A percentile compares a stretch with the other conserved stretches of the same genome.
Evolutionary conservation across 176 grass and related monocot genomes (phyloP).

Genomic region (maize (Zea mays)): DNA sequence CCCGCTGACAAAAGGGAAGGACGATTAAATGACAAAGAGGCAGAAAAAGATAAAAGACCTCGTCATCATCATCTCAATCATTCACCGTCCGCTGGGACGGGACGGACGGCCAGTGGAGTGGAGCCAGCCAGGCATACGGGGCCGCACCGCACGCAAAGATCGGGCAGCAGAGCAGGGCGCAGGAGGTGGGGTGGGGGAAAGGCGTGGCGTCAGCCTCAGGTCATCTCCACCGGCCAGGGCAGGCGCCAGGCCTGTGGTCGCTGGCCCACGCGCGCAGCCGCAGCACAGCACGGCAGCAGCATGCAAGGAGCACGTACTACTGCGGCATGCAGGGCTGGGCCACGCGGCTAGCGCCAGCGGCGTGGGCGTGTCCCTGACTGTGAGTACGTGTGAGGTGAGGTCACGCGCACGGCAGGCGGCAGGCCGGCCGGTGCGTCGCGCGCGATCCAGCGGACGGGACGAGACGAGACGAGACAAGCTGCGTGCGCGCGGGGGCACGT

Average conservation of each 20-base stretch:
- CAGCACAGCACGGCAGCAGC: too few species aligned
- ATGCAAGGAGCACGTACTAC: too few species aligned
- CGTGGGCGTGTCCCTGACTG: constrained; percentile 5
- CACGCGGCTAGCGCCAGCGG: background rate
- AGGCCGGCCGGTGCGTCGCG: background rate
- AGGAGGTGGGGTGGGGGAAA: background rate
- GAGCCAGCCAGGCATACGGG: background rate
- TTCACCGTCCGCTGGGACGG: constrained; percentile 28
- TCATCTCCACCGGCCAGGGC: constrained; percentile 23
- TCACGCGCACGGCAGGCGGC: constrained; percentile 6
- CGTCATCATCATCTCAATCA: constrained; percentile 46
- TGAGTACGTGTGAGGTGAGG: background rate
- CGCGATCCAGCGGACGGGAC: background rate
- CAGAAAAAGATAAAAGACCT: background rate
- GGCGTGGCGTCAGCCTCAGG: constrained; percentile 29
- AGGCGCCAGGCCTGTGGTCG: background rate
- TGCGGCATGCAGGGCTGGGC: background rate
- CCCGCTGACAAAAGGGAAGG: background rate
- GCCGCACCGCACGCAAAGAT: background rate
- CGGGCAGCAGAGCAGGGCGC: too few species aligned
- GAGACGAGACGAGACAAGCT: background rate
- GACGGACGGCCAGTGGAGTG: constrained; percentile 13
- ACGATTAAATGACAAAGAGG: background rate
- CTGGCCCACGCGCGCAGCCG: constrained; percentile 22
- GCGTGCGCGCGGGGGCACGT: background rate